Percentiles rank a stretch among this genome's conserved stretches.
Conservation (phyloP, 805 yeast species). For the Torulaspora indica region DNA sequence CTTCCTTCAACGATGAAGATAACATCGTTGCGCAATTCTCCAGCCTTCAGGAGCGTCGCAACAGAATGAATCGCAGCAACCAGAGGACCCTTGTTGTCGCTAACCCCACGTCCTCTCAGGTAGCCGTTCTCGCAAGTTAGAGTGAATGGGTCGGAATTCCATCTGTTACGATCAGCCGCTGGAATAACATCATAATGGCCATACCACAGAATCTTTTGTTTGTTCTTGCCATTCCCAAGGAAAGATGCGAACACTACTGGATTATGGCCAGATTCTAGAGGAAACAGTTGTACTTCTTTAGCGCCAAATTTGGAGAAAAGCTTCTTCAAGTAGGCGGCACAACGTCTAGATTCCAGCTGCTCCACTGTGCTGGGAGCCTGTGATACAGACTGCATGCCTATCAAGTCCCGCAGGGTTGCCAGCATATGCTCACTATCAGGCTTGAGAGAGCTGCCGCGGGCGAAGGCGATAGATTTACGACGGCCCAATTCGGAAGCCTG, state of each 20-base stretch:
- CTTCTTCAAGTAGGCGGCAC: constrained; percentile 70
- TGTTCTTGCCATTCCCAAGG: constrained; percentile 38
- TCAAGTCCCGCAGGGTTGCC: constrained; percentile 53
- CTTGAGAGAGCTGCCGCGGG: constrained; percentile 11
- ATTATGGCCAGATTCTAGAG: constrained; percentile 65
- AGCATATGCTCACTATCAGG: constrained; percentile 60
- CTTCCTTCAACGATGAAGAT: constrained; percentile 89
- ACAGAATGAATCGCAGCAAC: constrained; percentile 84
- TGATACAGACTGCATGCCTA: constrained; percentile 73
- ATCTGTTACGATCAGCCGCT: constrained; percentile 55
- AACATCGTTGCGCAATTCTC: constrained; percentile 61
- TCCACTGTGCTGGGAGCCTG: constrained; percentile 51
- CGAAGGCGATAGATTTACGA: background rate
- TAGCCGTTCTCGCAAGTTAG: constrained; percentile 78
- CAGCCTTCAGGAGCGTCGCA: constrained; percentile 55
- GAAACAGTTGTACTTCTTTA: constrained; percentile 56
- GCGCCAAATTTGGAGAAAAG: constrained; percentile 69
- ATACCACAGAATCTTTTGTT: constrained; percentile 69
- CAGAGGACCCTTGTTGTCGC: constrained; percentile 93
- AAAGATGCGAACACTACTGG: constrained; percentile 82
- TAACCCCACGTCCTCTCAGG: constrained; percentile 84
- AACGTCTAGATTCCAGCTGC: constrained; percentile 73
- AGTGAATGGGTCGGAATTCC: constrained; percentile 77
- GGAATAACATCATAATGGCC: constrained; percentile 96
- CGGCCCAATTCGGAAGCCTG: background rate